A percentile compares a stretch with the other conserved stretches of the same genome.
Conservation (phyloP, 495 filamentous ascomycete species). For the Tirmania nivea region DNA sequence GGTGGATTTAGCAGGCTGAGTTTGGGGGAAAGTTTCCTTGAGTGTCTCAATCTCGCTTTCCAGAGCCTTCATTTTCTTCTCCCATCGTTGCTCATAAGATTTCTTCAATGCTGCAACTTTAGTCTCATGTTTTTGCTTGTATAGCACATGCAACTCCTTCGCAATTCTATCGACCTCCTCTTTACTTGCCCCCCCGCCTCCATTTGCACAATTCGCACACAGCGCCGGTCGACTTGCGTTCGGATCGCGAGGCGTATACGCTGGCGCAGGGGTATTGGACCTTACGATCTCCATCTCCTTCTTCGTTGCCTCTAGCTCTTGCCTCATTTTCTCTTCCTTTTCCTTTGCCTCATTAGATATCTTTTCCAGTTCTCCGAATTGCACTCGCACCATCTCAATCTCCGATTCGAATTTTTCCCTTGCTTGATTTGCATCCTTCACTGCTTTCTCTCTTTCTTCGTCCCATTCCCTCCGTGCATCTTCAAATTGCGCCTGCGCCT, state of each 20-base stretch:
- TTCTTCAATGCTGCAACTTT: slow-evolving; percentile 91
- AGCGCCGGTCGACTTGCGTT: neutral
- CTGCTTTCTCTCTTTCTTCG: neutral
- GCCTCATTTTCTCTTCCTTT: slow-evolving; percentile 49
- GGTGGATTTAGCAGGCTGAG: neutral
- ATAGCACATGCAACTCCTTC: slow-evolving; percentile 71
- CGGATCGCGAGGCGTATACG: slow-evolving; percentile 1
- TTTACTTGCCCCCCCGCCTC: slow-evolving; percentile 29
- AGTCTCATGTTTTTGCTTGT: slow-evolving; percentile 88
- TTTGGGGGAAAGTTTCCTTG: slow-evolving; percentile 17
- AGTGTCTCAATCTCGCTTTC: slow-evolving; percentile 47
- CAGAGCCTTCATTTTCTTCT: slow-evolving; percentile 58
- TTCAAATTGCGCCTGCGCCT: slow-evolving; percentile 21
- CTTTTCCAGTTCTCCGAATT: slow-evolving; percentile 10
- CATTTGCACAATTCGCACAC: neutral
- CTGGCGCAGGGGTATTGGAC: neutral
- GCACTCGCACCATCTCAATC: neutral
- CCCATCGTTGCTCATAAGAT: slow-evolving; percentile 73
- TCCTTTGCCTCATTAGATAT: slow-evolving; percentile 32
- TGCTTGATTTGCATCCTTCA: neutral
- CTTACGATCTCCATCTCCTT: slow-evolving; percentile 66
- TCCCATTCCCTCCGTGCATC: neutral
- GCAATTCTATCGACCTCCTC: slow-evolving; percentile 82
- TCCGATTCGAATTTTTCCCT: neutral
- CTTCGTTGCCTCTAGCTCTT: slow-evolving; percentile 61